Evolutionary conservation across 306 rosid species (phyloP), one percentile per base, ranked within the genome.

Genomic region (Castanea mollissima): DNA sequence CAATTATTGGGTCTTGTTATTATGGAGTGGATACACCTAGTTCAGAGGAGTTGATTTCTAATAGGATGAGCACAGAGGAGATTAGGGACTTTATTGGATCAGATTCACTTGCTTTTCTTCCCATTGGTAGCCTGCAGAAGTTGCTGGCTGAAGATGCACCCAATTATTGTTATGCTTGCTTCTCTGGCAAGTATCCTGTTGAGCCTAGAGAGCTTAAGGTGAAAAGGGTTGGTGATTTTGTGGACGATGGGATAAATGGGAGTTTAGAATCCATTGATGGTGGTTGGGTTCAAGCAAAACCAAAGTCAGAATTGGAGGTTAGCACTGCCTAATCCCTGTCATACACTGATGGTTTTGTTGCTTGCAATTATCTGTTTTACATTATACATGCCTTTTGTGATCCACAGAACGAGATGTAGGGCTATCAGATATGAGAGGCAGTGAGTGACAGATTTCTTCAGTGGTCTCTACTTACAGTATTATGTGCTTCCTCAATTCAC

Each of bases 21-120:
- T 96, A 96, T 52, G 99, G 98, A 16, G 99, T 96, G 44, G 99
- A 96, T 73, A 96, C 98, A 35, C 99, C 99, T 10, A 96, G 97
- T 51, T 79, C 99, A 0, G 98, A 91, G 86, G 99, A 95, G 83
- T 78, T 95, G 87, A 95, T 95, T 6, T 96, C 99, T 4, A 96
- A 96, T 57, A 88, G 97, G 84, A 89, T 96, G 97, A 89, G 80
- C 77, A 90, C 86, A 35, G 99, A 96, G 80, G 89, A 96, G 70
- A 91, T 96, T 71, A 90, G 94, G 60, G 83, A 90, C 52, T 93
- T 86, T 46, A 96, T 96, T 55, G 98, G 99, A 21, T 96, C 91
- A 0, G 98, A 96, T 89, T 93, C 98, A 2, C 98, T 96, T 51
- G 91, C 99, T 74, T 96, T 96, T 77, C 87, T 96, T 57, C 93